phyloP scores from a whole-genome alignment of 179 eudicot species.

The Amaranthus tricolor region DNA sequence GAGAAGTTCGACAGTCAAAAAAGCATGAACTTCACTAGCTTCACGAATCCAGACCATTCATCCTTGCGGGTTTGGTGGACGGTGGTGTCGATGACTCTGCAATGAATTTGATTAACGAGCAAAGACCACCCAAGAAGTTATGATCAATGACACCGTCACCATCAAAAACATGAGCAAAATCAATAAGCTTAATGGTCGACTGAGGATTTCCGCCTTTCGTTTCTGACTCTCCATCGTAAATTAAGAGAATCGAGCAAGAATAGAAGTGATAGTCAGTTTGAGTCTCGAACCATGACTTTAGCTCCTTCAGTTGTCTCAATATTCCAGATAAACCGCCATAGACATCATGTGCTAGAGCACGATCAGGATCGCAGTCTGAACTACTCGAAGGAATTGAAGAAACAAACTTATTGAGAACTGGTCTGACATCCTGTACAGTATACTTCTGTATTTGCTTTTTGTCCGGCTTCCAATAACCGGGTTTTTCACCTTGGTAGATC shows the following conservation, averaged over 20 bases:
- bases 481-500: conserved; percentile 37
- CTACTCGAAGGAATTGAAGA: conserved; percentile 36
- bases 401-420: conserved; percentile 58
- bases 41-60: background rate
- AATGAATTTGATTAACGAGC: conserved; percentile 72
- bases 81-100: conserved; percentile 31
- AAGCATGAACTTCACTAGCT: background rate
- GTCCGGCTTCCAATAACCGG: conserved; percentile 64
- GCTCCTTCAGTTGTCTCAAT: conserved; percentile 59
- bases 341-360: conserved; percentile 49
- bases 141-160: conserved; percentile 77
- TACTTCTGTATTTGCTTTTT: conserved; percentile 27
- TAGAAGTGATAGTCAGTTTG: conserved; percentile 65
- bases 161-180: conserved; percentile 81
- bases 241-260: conserved; percentile 60
- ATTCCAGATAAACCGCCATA: conserved; percentile 67
- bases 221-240: conserved; percentile 51
- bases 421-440: conserved; percentile 47
- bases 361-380: conserved; percentile 38
- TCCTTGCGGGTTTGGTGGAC: conserved; percentile 17
- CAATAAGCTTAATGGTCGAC: conserved; percentile 64
- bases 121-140: conserved; percentile 86
- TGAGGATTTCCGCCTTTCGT: conserved; percentile 33
- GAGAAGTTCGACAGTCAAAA: background rate
- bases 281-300: conserved; percentile 87